phyloP scores from a whole-genome alignment of 345 rosid species.

The Hypericum androsaemum region DNA sequence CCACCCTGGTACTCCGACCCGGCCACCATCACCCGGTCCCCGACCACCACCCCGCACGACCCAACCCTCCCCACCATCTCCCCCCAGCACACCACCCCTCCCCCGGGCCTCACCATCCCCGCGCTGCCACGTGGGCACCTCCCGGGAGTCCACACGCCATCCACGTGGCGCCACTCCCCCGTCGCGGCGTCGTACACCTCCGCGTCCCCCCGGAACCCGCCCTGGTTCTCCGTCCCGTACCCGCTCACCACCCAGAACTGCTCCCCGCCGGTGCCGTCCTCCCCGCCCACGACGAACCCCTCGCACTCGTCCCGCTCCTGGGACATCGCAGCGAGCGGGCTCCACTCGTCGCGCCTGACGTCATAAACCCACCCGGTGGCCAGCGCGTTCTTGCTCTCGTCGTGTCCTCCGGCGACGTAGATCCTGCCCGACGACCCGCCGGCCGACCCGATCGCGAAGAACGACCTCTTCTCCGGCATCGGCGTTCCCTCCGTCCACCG shows the following conservation, averaged over 20 bases:
- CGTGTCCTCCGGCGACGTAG: slow-evolving; percentile 54
- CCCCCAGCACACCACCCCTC: slow-evolving; percentile 5
- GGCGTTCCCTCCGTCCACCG: slow-evolving; percentile 44
- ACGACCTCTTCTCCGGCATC: slow-evolving; percentile 48
- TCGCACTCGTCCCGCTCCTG: slow-evolving; percentile 65
- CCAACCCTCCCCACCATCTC: slow-evolving; percentile 22
- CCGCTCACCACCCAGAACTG: slow-evolving; percentile 69
- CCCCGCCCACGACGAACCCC: slow-evolving; percentile 35
- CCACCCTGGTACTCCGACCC: slow-evolving; percentile 50
- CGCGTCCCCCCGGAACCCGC: slow-evolving; percentile 41
- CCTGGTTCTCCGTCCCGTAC: slow-evolving; percentile 47
- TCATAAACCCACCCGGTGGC: slow-evolving; percentile 50
- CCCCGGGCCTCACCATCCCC: slow-evolving; percentile 6
- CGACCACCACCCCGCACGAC: slow-evolving; percentile 28
- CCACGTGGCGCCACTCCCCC: slow-evolving; percentile 37
- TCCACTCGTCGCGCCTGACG: slow-evolving; percentile 43
- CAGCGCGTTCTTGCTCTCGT: slow-evolving; percentile 60
- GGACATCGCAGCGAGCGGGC: slow-evolving; percentile 36
- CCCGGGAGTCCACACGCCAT: slow-evolving; percentile 35
- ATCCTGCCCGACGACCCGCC: slow-evolving; percentile 32
- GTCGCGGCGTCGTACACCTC: slow-evolving; percentile 29
- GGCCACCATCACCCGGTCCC: slow-evolving; percentile 23
- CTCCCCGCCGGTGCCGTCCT: slow-evolving; percentile 36
- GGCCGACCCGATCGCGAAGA: slow-evolving; percentile 28
- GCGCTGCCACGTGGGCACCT: slow-evolving; percentile 27